Evolutionary conservation across 2,329 filamentous ascomycete species (phyloP).

Genomic region (Cladophialophora immunda): DNA sequence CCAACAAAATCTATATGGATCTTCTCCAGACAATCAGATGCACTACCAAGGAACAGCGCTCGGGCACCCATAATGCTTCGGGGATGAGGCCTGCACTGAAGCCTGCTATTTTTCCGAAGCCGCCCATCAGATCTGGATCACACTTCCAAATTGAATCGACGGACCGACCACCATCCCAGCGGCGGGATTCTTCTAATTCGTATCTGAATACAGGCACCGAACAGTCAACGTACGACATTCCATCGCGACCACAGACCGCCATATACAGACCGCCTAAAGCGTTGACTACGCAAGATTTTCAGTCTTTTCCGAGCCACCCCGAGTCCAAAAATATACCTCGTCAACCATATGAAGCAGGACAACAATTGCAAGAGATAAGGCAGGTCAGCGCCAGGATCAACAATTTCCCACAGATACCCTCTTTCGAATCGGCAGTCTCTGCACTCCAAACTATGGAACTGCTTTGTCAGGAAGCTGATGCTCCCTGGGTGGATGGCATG

Average conservation of each 20-base stretch:
- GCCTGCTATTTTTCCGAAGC: constrained; percentile 69
- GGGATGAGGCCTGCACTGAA: constrained; percentile 55
- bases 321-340: constrained; percentile 4
- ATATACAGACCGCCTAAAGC: constrained; percentile 33
- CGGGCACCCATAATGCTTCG: constrained; percentile 47
- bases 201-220: constrained; percentile 42
- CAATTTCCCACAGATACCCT: constrained; percentile 12
- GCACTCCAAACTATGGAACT: constrained; percentile 76
- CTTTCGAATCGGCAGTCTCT: constrained; percentile 61
- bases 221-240: constrained; percentile 28
- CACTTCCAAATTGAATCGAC: constrained; percentile 54
- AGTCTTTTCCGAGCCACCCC: constrained; percentile 5
- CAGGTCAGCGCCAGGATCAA: background rate
- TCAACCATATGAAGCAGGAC: constrained; percentile 18
- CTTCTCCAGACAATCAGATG: constrained; percentile 70
- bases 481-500: constrained; percentile 94
- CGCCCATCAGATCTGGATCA: constrained; percentile 64
- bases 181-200: constrained; percentile 47
- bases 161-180: constrained; percentile 35
- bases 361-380: constrained; percentile 17
- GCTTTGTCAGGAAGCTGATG: constrained; percentile 79
- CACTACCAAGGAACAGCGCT: constrained; percentile 52
- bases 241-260: constrained; percentile 39
- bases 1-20: constrained; percentile 77
- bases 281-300: constrained; percentile 10